A percentile compares a stretch with the other conserved stretches of the same genome.
These are phyloP conservation scores for Candida tibetensis DNA, from an alignment of 805 yeast genomes.

Conservation along the genomic window DNA sequence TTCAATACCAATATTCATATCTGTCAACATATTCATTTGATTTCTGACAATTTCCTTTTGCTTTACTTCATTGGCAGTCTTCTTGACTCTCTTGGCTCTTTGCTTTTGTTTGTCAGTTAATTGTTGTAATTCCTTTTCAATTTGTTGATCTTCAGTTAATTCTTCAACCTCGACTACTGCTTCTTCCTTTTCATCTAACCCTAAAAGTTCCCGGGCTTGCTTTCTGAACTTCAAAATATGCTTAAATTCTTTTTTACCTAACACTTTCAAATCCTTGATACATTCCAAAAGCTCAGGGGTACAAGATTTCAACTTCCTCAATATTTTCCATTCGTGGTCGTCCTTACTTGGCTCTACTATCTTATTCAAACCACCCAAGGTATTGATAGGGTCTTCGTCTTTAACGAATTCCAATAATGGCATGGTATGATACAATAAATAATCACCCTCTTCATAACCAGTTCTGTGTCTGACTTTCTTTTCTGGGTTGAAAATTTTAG, in stretches of 20 bases:
- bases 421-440: slow-evolving; percentile 63
- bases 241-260: slow-evolving; percentile 93
- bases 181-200: slow-evolving; percentile 58
- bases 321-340: slow-evolving; percentile 68
- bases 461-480: slow-evolving; percentile 85
- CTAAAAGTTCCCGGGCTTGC: slow-evolving; percentile 75
- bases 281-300: slow-evolving; percentile 78
- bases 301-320: slow-evolving; percentile 72
- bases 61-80: slow-evolving; percentile 75
- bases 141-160: slow-evolving; percentile 82
- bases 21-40: slow-evolving; percentile 96
- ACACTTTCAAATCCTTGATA: slow-evolving; percentile 85
- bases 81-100: slow-evolving; percentile 73
- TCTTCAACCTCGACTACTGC: slow-evolving; percentile 63
- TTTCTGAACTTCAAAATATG: slow-evolving; percentile 83
- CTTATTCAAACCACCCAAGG: slow-evolving; percentile 70
- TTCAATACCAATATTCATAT: slow-evolving; percentile 89
- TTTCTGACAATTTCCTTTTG: slow-evolving; percentile 86
- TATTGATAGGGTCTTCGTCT: slow-evolving; percentile 77
- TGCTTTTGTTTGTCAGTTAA: slow-evolving; percentile 68
- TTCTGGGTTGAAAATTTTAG: slow-evolving; percentile 93
- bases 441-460: slow-evolving; percentile 96
- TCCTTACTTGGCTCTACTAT: slow-evolving; percentile 54
- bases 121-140: slow-evolving; percentile 79
- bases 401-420: slow-evolving; percentile 78